A percentile compares a stretch with the other conserved stretches of the same genome.
phyloP scores from a whole-genome alignment of 257 asterid genomes.

The Vinca minor region DNA sequence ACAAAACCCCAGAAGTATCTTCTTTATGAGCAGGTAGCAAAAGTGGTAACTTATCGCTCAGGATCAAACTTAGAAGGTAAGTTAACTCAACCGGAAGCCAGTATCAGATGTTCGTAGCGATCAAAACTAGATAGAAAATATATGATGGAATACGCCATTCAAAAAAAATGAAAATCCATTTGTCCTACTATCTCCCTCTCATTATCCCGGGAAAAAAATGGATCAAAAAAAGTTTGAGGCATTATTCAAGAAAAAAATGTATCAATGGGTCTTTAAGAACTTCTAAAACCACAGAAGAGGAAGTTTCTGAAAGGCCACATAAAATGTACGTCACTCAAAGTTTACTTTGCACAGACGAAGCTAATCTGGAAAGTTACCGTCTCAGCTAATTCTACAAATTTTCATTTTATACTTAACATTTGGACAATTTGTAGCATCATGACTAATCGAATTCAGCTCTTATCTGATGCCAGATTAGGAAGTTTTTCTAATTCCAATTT shows the following conservation, averaged over 20 bases:
- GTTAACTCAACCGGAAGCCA: slow-evolving; percentile 6
- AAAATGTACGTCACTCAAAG: neutral
- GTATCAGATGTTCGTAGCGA: neutral
- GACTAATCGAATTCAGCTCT: too few species aligned
- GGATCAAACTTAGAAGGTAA: neutral
- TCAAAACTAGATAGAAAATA: neutral
- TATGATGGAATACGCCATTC: neutral
- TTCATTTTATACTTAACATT: too few species aligned
- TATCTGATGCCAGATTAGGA: neutral
- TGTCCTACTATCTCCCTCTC: neutral
- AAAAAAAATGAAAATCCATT: neutral
- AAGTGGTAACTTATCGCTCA: neutral
- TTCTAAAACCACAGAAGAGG: neutral
- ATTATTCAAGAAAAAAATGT: neutral
- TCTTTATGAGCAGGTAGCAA: neutral
- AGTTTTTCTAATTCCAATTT: neutral
- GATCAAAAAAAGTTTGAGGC: neutral
- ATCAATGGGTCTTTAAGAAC: neutral
- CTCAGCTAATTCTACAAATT: too few species aligned
- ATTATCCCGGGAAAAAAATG: neutral
- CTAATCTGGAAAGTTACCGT: neutral
- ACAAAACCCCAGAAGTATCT: neutral
- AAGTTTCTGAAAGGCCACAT: neutral
- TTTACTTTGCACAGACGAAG: neutral
- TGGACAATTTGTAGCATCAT: neutral